Evolutionary conservation across 805 yeast species (phyloP).

Genomic region (Yamadazyma philogaea): DNA sequence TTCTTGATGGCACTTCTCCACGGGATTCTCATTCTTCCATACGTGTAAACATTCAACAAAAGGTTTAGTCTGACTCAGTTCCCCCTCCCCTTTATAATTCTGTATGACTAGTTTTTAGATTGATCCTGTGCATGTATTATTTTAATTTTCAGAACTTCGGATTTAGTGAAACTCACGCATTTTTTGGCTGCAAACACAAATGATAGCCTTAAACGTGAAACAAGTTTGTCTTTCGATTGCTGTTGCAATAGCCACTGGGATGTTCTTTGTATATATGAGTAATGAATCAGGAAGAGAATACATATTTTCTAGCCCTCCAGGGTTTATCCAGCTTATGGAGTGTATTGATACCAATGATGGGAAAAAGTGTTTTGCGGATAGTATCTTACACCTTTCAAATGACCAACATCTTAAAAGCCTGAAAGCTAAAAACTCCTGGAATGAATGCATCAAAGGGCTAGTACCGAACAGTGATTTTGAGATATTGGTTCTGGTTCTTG

Average conservation of each 20-base stretch:
- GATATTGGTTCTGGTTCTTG: slow-evolving; percentile 21
- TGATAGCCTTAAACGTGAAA: background rate
- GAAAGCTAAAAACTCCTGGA: slow-evolving; percentile 5
- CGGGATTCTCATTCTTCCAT: slow-evolving; percentile 14
- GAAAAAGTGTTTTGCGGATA: slow-evolving; percentile 16
- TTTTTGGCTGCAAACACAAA: slow-evolving; percentile 7
- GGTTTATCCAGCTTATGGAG: slow-evolving; percentile 9
- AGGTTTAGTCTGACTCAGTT: slow-evolving; percentile 10
- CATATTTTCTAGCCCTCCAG: slow-evolving; percentile 1
- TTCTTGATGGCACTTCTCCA: slow-evolving; percentile 17
- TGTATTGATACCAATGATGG: slow-evolving; percentile 22
- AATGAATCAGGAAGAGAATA: background rate
- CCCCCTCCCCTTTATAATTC: too few species aligned
- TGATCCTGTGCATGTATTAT: too few species aligned
- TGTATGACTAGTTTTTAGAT: too few species aligned
- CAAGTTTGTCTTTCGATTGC: background rate
- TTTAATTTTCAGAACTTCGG: too few species aligned
- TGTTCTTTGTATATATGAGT: background rate
- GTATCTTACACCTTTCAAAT: slow-evolving; percentile 9
- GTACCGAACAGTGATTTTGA: slow-evolving; percentile 18
- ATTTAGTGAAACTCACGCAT: slow-evolving; percentile 1
- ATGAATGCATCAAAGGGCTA: slow-evolving; percentile 17
- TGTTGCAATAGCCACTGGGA: background rate
- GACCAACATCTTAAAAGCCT: slow-evolving; percentile 6
- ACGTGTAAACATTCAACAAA: slow-evolving; percentile 9